These are phyloP conservation scores for Apiospora sp. DNA, from an alignment of 2,329 filamentous ascomycete species.

Conservation along the genomic window DNA sequence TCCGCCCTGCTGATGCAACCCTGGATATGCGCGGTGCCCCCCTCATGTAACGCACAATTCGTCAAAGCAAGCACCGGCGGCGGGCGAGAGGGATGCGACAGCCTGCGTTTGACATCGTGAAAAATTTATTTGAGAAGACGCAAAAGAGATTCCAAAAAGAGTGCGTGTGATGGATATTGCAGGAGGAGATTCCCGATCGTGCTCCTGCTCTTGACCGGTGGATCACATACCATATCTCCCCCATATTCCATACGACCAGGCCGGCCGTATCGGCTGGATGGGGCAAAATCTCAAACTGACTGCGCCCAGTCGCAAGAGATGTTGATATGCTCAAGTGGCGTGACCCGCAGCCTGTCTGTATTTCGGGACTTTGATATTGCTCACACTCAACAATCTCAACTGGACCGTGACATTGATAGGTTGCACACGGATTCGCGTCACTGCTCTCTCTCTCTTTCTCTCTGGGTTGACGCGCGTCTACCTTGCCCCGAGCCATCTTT, in stretches of 20 bases:
- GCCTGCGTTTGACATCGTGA: constrained; percentile 3
- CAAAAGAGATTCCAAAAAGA: not conserved
- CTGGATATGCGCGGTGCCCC: not conserved
- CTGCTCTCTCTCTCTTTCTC: no score
- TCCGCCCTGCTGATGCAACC: not conserved
- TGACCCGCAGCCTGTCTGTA: not conserved
- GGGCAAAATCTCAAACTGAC: not conserved
- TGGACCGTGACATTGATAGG: not conserved
- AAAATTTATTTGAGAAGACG: not conserved
- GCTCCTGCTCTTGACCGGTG: no score
- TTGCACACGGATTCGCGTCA: not conserved
- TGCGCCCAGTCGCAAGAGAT: not conserved
- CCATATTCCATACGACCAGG: not conserved
- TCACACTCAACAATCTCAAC: not conserved
- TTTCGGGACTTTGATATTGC: not conserved
- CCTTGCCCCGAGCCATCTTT: not conserved
- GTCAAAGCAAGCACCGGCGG: not conserved
- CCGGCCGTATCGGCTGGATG: not conserved
- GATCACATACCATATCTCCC: not conserved
- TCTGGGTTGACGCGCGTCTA: not conserved
- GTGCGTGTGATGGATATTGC: not conserved
- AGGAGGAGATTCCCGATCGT: not conserved
- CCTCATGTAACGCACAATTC: constrained; percentile 4
- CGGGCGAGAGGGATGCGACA: not conserved
- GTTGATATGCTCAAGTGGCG: not conserved